Evolutionary conservation across 768 basidiomycete species (phyloP).

Genomic region (Chalciporus piperatus): DNA sequence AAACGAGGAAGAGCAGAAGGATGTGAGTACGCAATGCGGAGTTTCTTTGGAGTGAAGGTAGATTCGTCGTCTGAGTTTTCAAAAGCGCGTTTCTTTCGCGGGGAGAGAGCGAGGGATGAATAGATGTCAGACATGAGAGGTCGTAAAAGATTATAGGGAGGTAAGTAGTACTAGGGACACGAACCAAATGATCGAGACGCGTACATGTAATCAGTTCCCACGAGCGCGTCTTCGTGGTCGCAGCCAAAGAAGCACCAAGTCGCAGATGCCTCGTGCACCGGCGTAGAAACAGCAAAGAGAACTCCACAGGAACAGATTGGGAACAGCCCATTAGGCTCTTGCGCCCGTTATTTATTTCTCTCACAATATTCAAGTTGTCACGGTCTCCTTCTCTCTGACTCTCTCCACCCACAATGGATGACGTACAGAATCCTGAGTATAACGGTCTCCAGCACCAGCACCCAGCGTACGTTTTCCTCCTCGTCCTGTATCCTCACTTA

Average conservation of each 20-base stretch:
- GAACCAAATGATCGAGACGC: conserved; percentile 27
- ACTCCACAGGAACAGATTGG: not conserved
- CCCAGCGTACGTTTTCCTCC: conserved; percentile 3
- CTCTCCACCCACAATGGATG: not conserved
- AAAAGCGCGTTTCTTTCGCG: conserved; percentile 63
- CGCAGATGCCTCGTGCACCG: not conserved
- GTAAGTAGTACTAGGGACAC: not conserved
- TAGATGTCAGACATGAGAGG: conserved; percentile 57
- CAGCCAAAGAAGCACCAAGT: too few relatives aligned
- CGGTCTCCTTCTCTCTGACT: not conserved
- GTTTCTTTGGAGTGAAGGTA: conserved; percentile 66
- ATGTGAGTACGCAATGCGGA: conserved; percentile 50
- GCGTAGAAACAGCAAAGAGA: not conserved
- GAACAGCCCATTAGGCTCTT: too few relatives aligned
- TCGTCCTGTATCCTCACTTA: not conserved
- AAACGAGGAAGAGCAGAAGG: not conserved
- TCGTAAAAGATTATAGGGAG: conserved; percentile 10
- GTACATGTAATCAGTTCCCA: conserved; percentile 35
- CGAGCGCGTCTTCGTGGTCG: conserved; percentile 13
- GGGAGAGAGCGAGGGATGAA: conserved; percentile 60
- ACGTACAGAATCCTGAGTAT: not conserved
- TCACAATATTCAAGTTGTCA: too few relatives aligned
- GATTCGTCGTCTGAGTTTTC: conserved; percentile 50
- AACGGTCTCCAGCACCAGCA: conserved; percentile 2
- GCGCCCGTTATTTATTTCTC: not conserved